Base-by-base conservation (phyloP, 83 land plant genomes). In the Picea abies region DNA sequence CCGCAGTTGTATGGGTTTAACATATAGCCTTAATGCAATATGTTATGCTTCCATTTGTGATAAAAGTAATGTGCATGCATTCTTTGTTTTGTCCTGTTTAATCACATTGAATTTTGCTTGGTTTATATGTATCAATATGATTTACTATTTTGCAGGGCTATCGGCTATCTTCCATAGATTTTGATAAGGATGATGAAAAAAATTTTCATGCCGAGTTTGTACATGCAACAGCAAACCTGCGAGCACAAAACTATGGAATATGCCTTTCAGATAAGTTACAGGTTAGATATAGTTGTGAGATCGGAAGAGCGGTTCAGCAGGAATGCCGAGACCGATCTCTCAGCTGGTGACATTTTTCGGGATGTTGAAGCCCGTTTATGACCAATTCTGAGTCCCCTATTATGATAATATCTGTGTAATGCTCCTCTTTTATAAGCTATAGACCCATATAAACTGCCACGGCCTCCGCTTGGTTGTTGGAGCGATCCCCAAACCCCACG, bases 211-310 rank as follows among this genome's bases (percentile, higher is more conserved):
- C 76, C 1, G 90, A 90, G 49, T 90, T 90, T 83, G 89, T 90
- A 16, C 85, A 87, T 25, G 81, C 91, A 67, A 87, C 91, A 80
- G 87, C 91, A 63, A 90, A 85, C 65, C 63, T 90, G 70, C 86
- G 91, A 60, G 87, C 90, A 17, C 82, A 78, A 35, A 90, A 90
- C 73, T 90, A 90, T 87, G 91, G 91, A 22, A 90, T 90, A 60
- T 84, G 88, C 26, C 63, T 64, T 76, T 75, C 87, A 15, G 85
- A 85, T 80, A 88, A 84, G 68, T 62, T 90, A 64, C 90, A 90
- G 90, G 91, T 88, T 15, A n/a, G 65, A 37, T 29, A 56, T 64
- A 25, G 4, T 20, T 72, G 8, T n/a, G n/a, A n/a, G n/a, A n/a
- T n/a, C n/a, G n/a, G n/a, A n/a, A n/a, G n/a, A n/a, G n/a, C n/a